A percentile compares a stretch with the other conserved stretches of the same genome.
These are phyloP conservation scores for Copromyces sp. DNA, from an alignment of 495 filamentous ascomycete species.

Conservation along the genomic window DNA sequence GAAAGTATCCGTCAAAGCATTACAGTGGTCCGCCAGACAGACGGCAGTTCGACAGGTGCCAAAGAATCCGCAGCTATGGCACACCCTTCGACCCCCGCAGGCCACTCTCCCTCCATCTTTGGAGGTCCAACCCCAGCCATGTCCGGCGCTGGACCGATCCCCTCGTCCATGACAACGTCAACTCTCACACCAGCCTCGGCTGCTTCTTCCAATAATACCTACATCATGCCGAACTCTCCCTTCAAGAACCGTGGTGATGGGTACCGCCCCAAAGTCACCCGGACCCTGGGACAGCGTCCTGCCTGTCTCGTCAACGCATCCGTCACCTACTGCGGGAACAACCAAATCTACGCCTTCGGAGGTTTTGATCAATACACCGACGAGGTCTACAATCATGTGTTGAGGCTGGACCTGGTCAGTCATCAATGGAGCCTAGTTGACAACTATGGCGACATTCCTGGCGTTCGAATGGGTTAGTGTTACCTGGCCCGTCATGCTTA, in stretches of 20 bases:
- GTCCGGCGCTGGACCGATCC: slow-evolving; percentile 1
- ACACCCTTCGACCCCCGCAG: slow-evolving; percentile 20
- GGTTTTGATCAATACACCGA: slow-evolving; percentile 99
- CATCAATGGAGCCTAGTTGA: slow-evolving; percentile 92
- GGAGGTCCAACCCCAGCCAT: slow-evolving; percentile 14
- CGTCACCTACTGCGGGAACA: slow-evolving; percentile 90
- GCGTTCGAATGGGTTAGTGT: slow-evolving; percentile 84
- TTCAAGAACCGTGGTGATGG: slow-evolving; percentile 54
- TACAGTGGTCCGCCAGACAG: background rate
- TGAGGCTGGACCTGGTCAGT: slow-evolving; percentile 72
- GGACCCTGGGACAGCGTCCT: slow-evolving; percentile 75
- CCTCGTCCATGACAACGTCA: slow-evolving; percentile 14
- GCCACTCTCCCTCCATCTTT: slow-evolving; percentile 21
- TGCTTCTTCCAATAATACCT: slow-evolving; percentile 61
- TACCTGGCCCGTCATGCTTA: background rate
- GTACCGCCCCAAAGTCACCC: slow-evolving; percentile 72
- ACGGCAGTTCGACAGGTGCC: background rate
- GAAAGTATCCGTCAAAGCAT: background rate
- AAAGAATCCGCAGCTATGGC: slow-evolving; percentile 17
- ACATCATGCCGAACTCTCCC: slow-evolving; percentile 75
- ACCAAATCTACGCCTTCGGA: slow-evolving; percentile 95
- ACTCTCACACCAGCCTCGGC: slow-evolving; percentile 38
- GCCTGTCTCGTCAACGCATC: slow-evolving; percentile 96
- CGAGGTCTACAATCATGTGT: slow-evolving; percentile 97
- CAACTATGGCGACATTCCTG: slow-evolving; percentile 97